Evolutionary conservation across 2,329 filamentous ascomycete species (phyloP).

Genomic region (Fusarium devonianum): DNA sequence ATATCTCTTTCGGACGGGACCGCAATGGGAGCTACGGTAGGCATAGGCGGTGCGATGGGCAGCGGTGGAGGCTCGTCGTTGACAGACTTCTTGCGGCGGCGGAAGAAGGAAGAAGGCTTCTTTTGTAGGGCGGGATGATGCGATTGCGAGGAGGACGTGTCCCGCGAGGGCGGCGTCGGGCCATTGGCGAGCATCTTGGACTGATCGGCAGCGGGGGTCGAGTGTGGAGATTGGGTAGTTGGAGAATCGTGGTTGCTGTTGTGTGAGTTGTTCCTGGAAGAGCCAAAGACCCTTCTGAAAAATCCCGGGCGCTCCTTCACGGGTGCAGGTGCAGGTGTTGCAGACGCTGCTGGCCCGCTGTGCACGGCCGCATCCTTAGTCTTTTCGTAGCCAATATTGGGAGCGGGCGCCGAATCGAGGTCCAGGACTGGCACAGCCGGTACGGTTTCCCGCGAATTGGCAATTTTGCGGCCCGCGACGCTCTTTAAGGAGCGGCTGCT

Average conservation of each 20-base stretch:
- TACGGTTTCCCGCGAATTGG: slow-evolving; percentile 39
- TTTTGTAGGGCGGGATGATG: slow-evolving; percentile 73
- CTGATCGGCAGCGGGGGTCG: slow-evolving; percentile 41
- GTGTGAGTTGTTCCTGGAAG: slow-evolving; percentile 62
- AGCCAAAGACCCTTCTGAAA: slow-evolving; percentile 89
- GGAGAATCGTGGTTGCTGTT: slow-evolving; percentile 34
- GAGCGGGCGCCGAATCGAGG: slow-evolving; percentile 63
- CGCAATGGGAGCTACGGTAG: slow-evolving; percentile 47
- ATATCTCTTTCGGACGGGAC: slow-evolving; percentile 43
- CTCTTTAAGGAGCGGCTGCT: slow-evolving; percentile 65
- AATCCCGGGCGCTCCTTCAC: slow-evolving; percentile 81
- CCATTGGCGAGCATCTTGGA: slow-evolving; percentile 56
- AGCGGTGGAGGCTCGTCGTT: slow-evolving; percentile 73
- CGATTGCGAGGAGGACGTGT: slow-evolving; percentile 53
- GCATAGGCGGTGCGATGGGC: slow-evolving; percentile 52
- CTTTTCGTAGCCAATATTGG: slow-evolving; percentile 66
- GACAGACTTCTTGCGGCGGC: slow-evolving; percentile 89
- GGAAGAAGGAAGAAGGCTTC: slow-evolving; percentile 94
- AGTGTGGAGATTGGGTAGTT: slow-evolving; percentile 32
- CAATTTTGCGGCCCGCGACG: slow-evolving; percentile 48
- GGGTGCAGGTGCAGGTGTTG: slow-evolving; percentile 53
- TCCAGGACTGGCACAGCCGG: slow-evolving; percentile 47
- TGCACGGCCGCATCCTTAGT: slow-evolving; percentile 57
- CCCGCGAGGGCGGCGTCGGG: slow-evolving; percentile 59
- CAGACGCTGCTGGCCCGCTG: slow-evolving; percentile 59